Percentiles rank a stretch among this genome's conserved stretches.
Conservation (phyloP, 73 alveolate species). For the Breviolum minutum region DNA sequence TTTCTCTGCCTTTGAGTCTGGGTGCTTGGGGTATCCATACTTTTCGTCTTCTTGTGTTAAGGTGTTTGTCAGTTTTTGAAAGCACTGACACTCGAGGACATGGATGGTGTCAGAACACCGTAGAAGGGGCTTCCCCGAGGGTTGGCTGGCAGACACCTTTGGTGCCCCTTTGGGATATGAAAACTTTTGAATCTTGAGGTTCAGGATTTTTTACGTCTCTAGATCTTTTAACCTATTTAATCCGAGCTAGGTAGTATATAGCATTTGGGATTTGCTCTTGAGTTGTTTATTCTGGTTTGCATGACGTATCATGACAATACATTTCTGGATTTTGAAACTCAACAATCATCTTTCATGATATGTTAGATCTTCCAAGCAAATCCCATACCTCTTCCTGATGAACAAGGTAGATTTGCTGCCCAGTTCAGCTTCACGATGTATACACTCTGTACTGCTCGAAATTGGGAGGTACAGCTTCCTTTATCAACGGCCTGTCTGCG, state of each 20-base stretch:
- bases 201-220: no score
- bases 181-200: background rate
- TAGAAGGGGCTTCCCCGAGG: constrained; percentile 84
- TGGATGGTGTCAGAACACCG: constrained; percentile 95
- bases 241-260: background rate
- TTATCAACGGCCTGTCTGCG: constrained; percentile 84
- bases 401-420: no score
- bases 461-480: constrained; percentile 62
- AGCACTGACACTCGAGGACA: background rate
- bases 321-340: no score
- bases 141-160: constrained; percentile 92
- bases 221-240: no score
- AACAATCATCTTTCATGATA: no score
- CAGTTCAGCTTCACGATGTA: no score
- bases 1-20: constrained; percentile 88
- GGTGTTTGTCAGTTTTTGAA: background rate
- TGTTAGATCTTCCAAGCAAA: no score
- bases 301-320: no score
- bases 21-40: background rate
- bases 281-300: background rate
- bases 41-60: background rate
- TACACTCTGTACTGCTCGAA: no score
- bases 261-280: background rate
- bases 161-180: background rate
- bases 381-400: no score